Conservation (phyloP, 495 filamentous ascomycete species). For the Poronia punctata region DNA sequence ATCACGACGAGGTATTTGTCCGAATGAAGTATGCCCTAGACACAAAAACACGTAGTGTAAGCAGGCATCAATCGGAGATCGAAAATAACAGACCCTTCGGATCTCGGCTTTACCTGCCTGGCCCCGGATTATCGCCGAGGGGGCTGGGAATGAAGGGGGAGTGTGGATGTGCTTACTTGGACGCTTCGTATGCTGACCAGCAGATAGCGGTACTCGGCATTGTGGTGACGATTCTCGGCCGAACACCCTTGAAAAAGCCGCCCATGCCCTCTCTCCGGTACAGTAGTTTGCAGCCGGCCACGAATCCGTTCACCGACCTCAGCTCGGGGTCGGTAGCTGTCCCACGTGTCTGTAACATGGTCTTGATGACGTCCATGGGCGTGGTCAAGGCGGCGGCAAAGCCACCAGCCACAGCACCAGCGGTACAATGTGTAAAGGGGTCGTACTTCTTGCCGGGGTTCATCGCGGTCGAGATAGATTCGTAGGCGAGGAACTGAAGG, state of each 20-base stretch:
- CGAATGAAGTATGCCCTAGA: conserved; percentile 54
- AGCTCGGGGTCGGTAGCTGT: conserved; percentile 74
- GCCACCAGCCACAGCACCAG: conserved; percentile 87
- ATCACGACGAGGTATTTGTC: conserved; percentile 30
- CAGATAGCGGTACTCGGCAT: conserved; percentile 99
- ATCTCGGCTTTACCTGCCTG: too few species aligned
- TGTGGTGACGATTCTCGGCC: conserved; percentile 86
- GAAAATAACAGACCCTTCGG: too few species aligned
- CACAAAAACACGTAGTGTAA: conserved; percentile 13
- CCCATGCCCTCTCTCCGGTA: conserved; percentile 72
- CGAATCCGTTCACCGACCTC: conserved; percentile 74
- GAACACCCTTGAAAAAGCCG: conserved; percentile 88
- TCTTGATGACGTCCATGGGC: conserved; percentile 96
- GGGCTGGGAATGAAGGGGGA: neutral
- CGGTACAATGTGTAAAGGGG: conserved; percentile 83
- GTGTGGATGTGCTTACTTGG: conserved; percentile 38
- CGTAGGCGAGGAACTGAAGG: conserved; percentile 93
- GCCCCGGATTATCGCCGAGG: too few species aligned
- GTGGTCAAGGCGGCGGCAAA: conserved; percentile 91
- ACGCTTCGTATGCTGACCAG: conserved; percentile 69
- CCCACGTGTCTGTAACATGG: conserved; percentile 87
- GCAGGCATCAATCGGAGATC: too few species aligned
- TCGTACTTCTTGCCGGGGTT: conserved; percentile 82
- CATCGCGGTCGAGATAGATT: conserved; percentile 88
- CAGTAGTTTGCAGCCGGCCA: conserved; percentile 75